These are phyloP conservation scores for Extremus antarcticus DNA, from an alignment of 495 filamentous ascomycete genomes.

Conservation along the genomic window DNA sequence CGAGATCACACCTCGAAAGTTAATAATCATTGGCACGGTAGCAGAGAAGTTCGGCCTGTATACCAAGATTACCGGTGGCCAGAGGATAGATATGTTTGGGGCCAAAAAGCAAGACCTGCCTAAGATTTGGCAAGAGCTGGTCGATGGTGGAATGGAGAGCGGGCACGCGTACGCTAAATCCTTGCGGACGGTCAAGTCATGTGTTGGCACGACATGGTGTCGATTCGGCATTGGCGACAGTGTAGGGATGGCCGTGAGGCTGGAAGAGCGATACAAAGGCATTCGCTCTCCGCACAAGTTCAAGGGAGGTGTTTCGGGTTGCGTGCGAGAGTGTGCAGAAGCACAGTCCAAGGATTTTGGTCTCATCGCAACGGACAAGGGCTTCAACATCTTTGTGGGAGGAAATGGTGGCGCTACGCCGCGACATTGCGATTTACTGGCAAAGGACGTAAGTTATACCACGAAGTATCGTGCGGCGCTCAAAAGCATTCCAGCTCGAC, in stretches of 20 bases:
- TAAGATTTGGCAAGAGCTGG: slow-evolving; percentile 76
- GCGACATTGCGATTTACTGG: slow-evolving; percentile 73
- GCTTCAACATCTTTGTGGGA: slow-evolving; percentile 88
- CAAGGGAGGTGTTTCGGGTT: slow-evolving; percentile 86
- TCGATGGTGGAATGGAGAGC: slow-evolving; percentile 88
- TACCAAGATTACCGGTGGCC: slow-evolving; percentile 90
- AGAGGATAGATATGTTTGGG: slow-evolving; percentile 93
- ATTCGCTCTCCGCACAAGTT: slow-evolving; percentile 86
- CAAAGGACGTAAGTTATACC: slow-evolving; percentile 87
- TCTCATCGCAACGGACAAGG: slow-evolving; percentile 87
- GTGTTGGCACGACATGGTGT: slow-evolving; percentile 93
- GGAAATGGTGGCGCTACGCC: slow-evolving; percentile 91
- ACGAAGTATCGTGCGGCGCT: no score
- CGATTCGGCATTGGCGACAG: slow-evolving; percentile 87
- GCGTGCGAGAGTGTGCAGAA: slow-evolving; percentile 89
- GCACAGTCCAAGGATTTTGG: slow-evolving; percentile 96
- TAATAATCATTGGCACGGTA: slow-evolving; percentile 79
- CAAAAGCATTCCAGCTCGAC: no score
- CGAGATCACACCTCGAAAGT: slow-evolving; percentile 84
- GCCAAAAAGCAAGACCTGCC: slow-evolving; percentile 52
- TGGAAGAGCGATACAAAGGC: slow-evolving; percentile 93
- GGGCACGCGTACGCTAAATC: slow-evolving; percentile 94
- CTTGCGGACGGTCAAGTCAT: slow-evolving; percentile 85
- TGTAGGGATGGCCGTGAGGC: slow-evolving; percentile 88
- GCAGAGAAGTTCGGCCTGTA: slow-evolving; percentile 85